These are phyloP conservation scores for Polygonum maritimum DNA, from an alignment of 148 eudicot genomes.

Conservation along the genomic window DNA sequence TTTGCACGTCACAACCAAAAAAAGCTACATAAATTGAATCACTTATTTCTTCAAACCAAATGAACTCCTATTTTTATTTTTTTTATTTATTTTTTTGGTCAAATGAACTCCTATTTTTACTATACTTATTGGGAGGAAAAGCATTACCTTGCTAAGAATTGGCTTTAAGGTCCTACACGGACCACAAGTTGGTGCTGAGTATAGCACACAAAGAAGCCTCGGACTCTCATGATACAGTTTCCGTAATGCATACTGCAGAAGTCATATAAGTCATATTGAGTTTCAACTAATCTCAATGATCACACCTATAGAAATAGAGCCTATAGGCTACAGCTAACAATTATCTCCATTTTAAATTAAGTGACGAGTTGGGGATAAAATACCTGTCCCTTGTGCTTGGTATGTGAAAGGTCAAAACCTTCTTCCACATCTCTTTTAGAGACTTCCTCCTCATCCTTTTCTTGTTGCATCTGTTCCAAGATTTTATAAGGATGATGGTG, in stretches of 20 bases:
- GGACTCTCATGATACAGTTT: conserved; percentile 97
- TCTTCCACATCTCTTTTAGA: conserved; percentile 64
- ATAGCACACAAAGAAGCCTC: conserved; percentile 80
- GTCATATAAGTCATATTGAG: not conserved
- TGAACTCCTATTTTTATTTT: too few species aligned
- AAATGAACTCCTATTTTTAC: too few species aligned
- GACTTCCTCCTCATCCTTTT: conserved; percentile 75
- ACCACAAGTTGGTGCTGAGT: conserved; percentile 92
- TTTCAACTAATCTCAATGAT: not conserved
- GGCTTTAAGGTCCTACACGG: conserved; percentile 98
- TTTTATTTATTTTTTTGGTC: too few species aligned
- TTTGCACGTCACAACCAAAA: too few species aligned
- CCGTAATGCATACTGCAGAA: conserved; percentile 82
- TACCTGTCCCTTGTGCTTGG: conserved; percentile 96
- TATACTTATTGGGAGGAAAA: not conserved
- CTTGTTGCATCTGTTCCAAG: conserved; percentile 51
- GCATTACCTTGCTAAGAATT: conserved; percentile 79
- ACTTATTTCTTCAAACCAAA: too few species aligned
- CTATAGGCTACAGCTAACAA: not conserved
- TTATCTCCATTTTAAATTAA: not conserved
- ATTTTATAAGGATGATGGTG: not conserved
- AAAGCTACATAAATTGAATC: too few species aligned
- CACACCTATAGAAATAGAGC: not conserved
- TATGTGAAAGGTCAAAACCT: conserved; percentile 63
- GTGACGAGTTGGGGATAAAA: conserved; percentile 6